Conservation (phyloP, 2,329 filamentous ascomycete genomes). For the Cytospora leucostoma region DNA sequence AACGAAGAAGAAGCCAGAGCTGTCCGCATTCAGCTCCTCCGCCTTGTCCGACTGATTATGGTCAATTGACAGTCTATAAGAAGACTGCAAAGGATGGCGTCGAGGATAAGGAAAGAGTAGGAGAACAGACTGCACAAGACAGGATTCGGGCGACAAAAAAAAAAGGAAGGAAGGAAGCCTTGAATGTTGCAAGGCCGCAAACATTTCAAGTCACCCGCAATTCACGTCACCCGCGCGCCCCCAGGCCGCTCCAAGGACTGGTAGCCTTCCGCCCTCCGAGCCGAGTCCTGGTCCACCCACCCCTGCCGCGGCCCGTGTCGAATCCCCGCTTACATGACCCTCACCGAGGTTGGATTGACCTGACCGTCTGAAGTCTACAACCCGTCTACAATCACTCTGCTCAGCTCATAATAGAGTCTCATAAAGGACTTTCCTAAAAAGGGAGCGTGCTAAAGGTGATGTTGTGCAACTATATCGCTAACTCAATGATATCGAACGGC, state of each 20-base stretch:
- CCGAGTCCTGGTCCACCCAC: not conserved
- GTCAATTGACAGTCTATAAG: constrained; percentile 7
- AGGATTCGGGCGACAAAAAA: not conserved
- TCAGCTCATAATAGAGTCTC: too few species aligned
- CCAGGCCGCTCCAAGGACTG: not conserved
- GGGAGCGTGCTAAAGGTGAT: too few species aligned
- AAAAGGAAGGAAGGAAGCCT: not conserved
- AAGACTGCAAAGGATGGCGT: not conserved
- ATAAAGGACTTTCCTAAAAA: too few species aligned
- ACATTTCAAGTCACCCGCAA: constrained; percentile 12
- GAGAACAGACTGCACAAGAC: not conserved
- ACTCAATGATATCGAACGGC: too few species aligned
- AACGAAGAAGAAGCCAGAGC: constrained; percentile 25
- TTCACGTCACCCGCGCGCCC: too few species aligned
- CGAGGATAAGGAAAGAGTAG: not conserved
- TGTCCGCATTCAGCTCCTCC: constrained; percentile 27
- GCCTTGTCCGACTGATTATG: constrained; percentile 17
- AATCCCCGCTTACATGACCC: not conserved
- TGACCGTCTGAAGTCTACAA: not conserved
- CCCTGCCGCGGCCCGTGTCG: not conserved
- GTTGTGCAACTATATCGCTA: too few species aligned
- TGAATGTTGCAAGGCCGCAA: constrained; percentile 18
- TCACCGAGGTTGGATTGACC: not conserved
- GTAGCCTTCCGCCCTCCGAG: not conserved
- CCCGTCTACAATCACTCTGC: too few species aligned